phyloP scores from a whole-genome alignment of 106 monocot species.

The Hemerocallis citrina region DNA sequence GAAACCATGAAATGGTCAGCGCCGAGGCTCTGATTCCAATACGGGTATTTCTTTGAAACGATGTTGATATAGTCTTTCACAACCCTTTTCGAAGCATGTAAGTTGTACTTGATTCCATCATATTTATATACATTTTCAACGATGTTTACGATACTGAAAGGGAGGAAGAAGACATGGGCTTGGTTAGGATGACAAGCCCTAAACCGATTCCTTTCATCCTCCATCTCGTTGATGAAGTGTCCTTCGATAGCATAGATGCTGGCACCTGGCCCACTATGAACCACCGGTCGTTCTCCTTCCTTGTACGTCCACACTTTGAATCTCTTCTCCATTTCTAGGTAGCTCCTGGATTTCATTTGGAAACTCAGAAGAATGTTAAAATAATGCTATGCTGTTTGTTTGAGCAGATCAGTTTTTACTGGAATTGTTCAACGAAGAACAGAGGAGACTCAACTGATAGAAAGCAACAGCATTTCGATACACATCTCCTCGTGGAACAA shows the following conservation, averaged over 20 bases:
- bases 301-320: constrained; percentile 50
- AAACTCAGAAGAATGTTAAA: too few relatives aligned
- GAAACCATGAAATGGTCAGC: constrained; percentile 49
- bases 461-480: constrained; percentile 37
- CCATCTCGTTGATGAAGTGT: constrained; percentile 45
- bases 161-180: constrained; percentile 52
- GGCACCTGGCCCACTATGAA: constrained; percentile 23
- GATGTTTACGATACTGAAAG: constrained; percentile 41
- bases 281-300: constrained; percentile 47
- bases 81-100: constrained; percentile 2
- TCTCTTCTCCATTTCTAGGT: constrained; percentile 51
- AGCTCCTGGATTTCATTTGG: constrained; percentile 27
- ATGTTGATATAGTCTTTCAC: constrained; percentile 26
- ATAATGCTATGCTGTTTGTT: not conserved
- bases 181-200: constrained; percentile 21
- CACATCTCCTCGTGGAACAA: constrained; percentile 25
- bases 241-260: constrained; percentile 44
- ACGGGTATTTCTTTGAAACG: constrained; percentile 27
- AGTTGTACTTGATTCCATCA: not conserved
- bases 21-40: constrained; percentile 37
- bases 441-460: constrained; percentile 17
- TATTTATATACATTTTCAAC: constrained; percentile 24
- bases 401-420: not conserved
- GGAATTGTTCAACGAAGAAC: not conserved
- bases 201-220: constrained; percentile 23